Conservation (phyloP, 1,284 basidiomycete genomes). For the Filobasidium uniguttulatum region DNA sequence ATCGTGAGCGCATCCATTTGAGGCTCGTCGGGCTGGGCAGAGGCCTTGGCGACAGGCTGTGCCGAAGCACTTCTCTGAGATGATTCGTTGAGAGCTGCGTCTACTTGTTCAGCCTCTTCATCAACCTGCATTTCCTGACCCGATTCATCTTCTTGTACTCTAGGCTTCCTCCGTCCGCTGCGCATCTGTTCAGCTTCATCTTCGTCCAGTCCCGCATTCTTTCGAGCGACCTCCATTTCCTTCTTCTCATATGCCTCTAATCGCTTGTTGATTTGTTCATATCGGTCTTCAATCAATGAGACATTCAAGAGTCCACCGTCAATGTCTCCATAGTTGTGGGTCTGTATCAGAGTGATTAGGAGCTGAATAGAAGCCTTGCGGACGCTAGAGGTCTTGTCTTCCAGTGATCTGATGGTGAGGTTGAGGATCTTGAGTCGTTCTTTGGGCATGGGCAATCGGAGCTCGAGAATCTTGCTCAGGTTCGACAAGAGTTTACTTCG, state of each 20-base stretch:
- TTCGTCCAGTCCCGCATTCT: constrained; percentile 37
- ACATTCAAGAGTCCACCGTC: constrained; percentile 71
- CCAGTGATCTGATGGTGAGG: constrained; percentile 62
- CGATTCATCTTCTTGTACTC: constrained; percentile 23
- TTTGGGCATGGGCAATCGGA: constrained; percentile 73
- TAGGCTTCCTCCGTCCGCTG: constrained; percentile 23
- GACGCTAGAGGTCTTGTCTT: constrained; percentile 82
- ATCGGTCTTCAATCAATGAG: constrained; percentile 60
- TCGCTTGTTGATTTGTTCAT: constrained; percentile 44
- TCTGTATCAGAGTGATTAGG: constrained; percentile 62
- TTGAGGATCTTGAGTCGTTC: constrained; percentile 64
- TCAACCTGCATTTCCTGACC: constrained; percentile 26
- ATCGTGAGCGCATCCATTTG: constrained; percentile 52
- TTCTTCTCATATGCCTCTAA: constrained; percentile 50
- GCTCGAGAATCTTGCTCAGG: constrained; percentile 52
- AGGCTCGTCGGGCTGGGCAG: constrained; percentile 52
- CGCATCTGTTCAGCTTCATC: constrained; percentile 22
- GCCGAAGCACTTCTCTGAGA: constrained; percentile 19
- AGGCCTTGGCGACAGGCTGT: no score
- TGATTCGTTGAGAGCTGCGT: constrained; percentile 33
- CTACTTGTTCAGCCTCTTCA: constrained; percentile 17
- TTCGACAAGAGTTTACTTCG: constrained; percentile 73
- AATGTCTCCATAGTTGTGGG: constrained; percentile 77
- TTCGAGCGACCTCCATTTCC: constrained; percentile 34
- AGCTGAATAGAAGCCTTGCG: constrained; percentile 71